phyloP scores from a whole-genome alignment of 495 filamentous ascomycete genomes.

The Aeminium ludgeri region DNA sequence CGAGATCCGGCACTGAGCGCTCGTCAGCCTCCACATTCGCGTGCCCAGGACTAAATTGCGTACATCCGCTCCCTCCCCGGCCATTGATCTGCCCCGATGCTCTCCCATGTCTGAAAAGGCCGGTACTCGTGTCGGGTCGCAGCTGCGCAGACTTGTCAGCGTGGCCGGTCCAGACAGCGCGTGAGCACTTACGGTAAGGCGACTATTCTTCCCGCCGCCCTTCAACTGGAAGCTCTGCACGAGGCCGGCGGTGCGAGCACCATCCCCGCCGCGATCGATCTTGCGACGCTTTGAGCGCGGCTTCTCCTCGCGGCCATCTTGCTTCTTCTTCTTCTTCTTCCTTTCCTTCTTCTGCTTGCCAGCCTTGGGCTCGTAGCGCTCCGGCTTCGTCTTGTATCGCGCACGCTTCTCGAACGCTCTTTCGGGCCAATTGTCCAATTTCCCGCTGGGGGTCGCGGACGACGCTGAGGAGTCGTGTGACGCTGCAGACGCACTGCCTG shows the following conservation, averaged over 20 bases:
- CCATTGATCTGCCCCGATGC: constrained; percentile 42
- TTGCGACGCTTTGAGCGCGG: constrained; percentile 21
- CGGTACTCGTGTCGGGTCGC: constrained; percentile 34
- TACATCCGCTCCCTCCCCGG: constrained; percentile 23
- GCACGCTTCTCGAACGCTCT: constrained; percentile 21
- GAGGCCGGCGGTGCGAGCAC: constrained; percentile 31
- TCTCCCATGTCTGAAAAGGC: constrained; percentile 57
- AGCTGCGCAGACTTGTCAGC: constrained; percentile 30
- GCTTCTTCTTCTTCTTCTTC: constrained; percentile 16
- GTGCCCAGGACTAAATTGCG: constrained; percentile 21
- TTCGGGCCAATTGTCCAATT: no score
- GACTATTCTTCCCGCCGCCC: constrained; percentile 34
- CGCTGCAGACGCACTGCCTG: no score
- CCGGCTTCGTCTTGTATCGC: constrained; percentile 20
- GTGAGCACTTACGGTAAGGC: constrained; percentile 39
- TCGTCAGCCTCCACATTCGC: not conserved
- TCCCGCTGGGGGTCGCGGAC: no score
- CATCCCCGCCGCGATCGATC: constrained; percentile 22
- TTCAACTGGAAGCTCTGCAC: constrained; percentile 47
- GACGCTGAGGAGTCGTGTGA: no score
- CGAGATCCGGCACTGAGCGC: constrained; percentile 41
- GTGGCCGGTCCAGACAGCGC: constrained; percentile 15
- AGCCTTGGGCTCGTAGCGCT: constrained; percentile 34
- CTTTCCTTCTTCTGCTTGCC: constrained; percentile 27
- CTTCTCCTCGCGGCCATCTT: constrained; percentile 13